Evolutionary conservation across 306 rosid genomes (phyloP).

Genomic region (Prunus fruticosa): DNA sequence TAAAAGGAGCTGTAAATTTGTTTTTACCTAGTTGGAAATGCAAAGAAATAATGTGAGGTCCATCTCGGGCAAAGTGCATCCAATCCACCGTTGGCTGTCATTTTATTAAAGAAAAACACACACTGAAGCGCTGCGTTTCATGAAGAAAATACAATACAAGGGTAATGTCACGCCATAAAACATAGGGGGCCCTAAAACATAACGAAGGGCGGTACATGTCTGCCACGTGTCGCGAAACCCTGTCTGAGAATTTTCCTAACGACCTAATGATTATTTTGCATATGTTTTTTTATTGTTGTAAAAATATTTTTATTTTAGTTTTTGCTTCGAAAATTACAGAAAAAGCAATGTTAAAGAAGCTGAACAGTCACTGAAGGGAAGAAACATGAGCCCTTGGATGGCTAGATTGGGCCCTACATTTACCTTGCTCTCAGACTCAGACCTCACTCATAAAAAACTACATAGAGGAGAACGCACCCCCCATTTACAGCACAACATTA

Average conservation of each 20-base stretch:
- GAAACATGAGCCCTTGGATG: slow-evolving; percentile 42
- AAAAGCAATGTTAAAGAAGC: slow-evolving; percentile 19
- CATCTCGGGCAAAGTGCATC: background rate
- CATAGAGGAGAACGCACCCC: slow-evolving; percentile 7
- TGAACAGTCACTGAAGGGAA: slow-evolving; percentile 39
- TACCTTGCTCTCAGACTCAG: background rate
- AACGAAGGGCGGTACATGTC: slow-evolving; percentile 22
- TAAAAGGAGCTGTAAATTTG: background rate
- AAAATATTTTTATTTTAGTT: background rate
- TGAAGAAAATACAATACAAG: too few relatives aligned
- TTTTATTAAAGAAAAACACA: background rate
- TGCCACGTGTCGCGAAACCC: slow-evolving; percentile 19
- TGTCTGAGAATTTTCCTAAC: slow-evolving; percentile 24
- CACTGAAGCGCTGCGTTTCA: background rate
- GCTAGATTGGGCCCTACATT: background rate
- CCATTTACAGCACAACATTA: slow-evolving; percentile 16
- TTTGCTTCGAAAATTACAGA: background rate
- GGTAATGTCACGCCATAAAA: background rate
- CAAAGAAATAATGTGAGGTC: background rate
- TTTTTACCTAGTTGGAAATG: background rate
- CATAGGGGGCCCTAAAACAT: background rate
- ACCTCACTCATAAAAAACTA: slow-evolving; percentile 19
- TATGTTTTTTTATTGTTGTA: too few relatives aligned
- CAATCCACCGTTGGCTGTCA: background rate
- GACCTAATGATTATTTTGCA: slow-evolving; percentile 36